Conservation (phyloP, 441 rosid genomes). For the Euphorbia schlechtendalii region DNA sequence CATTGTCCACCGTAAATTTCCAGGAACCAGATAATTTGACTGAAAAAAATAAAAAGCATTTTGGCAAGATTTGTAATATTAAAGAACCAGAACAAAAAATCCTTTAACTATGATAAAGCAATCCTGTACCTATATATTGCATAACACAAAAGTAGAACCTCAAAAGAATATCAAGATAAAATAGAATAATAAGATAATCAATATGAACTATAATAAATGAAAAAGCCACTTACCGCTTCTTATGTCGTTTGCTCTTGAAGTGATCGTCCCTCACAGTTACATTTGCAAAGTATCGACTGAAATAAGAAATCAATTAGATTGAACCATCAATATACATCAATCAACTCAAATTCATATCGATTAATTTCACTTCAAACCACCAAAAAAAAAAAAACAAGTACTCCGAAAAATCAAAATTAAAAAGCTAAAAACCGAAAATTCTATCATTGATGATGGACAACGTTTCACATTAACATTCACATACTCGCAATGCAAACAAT, state of each 20-base stretch:
- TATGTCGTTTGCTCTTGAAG: slow-evolving; percentile 86
- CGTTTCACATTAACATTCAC: slow-evolving; percentile 11
- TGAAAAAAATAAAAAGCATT: too few relatives aligned
- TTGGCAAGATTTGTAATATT: neutral
- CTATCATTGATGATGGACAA: neutral
- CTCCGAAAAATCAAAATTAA: neutral
- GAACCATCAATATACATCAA: slow-evolving; percentile 1
- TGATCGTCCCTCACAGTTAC: slow-evolving; percentile 61
- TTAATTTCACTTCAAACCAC: neutral
- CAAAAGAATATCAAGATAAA: neutral
- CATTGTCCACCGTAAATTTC: neutral
- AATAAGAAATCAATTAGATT: slow-evolving; percentile 8
- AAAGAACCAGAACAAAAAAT: neutral
- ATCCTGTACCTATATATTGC: neutral
- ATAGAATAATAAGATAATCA: neutral
- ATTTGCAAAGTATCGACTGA: slow-evolving; percentile 77
- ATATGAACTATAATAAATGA: neutral
- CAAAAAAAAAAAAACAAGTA: neutral
- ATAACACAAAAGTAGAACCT: neutral
- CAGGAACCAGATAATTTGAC: too few relatives aligned
- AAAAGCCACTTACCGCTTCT: slow-evolving; percentile 51
- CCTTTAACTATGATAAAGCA: neutral
- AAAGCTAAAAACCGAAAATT: neutral
- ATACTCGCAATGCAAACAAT: slow-evolving; percentile 94
- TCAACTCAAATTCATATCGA: neutral